A percentile compares a stretch with the other conserved stretches of the same genome.
Conservation (phyloP, 257 asterid species). For the Rehmannia glutinosa region DNA sequence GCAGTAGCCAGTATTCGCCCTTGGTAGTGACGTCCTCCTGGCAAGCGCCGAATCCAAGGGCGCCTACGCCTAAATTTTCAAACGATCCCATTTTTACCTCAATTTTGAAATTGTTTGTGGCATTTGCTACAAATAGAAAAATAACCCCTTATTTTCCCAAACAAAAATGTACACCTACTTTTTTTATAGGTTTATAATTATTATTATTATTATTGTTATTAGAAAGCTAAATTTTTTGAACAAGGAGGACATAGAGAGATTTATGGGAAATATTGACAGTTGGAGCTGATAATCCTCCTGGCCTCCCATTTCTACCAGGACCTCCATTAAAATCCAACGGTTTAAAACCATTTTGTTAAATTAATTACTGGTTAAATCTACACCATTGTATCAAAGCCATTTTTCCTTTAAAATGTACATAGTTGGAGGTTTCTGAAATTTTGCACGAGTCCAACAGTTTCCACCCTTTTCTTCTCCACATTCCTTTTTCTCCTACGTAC, state of each 20-base stretch:
- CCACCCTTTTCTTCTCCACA: neutral
- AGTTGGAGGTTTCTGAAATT: neutral
- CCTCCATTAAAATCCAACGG: slow-evolving; percentile 15
- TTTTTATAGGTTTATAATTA: too few relatives aligned
- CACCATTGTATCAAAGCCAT: neutral
- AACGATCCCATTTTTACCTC: too few relatives aligned
- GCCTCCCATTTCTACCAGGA: neutral
- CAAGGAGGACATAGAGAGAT: neutral
- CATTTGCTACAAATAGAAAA: too few relatives aligned
- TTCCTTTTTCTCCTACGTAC: neutral
- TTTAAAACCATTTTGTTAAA: neutral
- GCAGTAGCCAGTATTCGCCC: too few relatives aligned
- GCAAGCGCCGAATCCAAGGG: too few relatives aligned
- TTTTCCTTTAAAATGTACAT: neutral
- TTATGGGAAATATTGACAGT: neutral
- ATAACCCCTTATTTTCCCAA: too few relatives aligned
- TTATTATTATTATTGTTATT: too few relatives aligned
- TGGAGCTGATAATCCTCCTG: slow-evolving; percentile 14
- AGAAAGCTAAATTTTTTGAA: too few relatives aligned
- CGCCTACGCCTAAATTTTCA: too few relatives aligned
- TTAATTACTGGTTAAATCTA: neutral
- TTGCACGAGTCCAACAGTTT: neutral
- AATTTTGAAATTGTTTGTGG: too few relatives aligned
- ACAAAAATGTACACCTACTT: too few relatives aligned
- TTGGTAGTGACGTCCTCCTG: too few relatives aligned